Conservation (phyloP, 2,329 filamentous ascomycete genomes). For the Microdochium bolleyi region DNA sequence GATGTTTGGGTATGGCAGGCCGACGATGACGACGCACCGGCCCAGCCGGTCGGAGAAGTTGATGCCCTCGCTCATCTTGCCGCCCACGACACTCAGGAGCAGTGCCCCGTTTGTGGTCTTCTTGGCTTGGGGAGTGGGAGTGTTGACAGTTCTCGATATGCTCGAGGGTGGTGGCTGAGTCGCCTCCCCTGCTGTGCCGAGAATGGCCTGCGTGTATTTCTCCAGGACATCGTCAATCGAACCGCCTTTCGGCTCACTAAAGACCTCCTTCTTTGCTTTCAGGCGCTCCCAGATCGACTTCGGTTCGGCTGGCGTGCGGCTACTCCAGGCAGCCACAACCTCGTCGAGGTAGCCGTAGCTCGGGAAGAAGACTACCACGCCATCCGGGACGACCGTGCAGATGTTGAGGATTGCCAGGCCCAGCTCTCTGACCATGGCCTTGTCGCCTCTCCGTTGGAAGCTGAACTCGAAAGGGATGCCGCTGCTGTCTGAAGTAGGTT, state of each 20-base stretch:
- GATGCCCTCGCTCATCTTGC: slow-evolving; percentile 94
- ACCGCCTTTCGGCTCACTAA: slow-evolving; percentile 46
- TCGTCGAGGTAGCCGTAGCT: slow-evolving; percentile 85
- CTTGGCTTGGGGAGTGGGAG: neutral
- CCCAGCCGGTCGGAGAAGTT: slow-evolving; percentile 93
- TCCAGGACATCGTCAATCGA: slow-evolving; percentile 63
- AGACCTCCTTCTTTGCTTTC: slow-evolving; percentile 50
- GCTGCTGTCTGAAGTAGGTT: slow-evolving; percentile 17
- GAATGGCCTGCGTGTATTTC: slow-evolving; percentile 64
- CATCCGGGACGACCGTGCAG: slow-evolving; percentile 71
- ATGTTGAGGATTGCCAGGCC: slow-evolving; percentile 66
- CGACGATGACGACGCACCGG: slow-evolving; percentile 83
- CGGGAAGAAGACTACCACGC: slow-evolving; percentile 90
- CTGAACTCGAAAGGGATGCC: slow-evolving; percentile 71
- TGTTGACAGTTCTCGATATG: neutral
- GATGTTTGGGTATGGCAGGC: slow-evolving; percentile 87
- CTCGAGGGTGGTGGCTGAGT: neutral
- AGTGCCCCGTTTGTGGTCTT: slow-evolving; percentile 53
- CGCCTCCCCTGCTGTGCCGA: slow-evolving; percentile 24
- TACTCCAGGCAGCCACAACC: slow-evolving; percentile 58
- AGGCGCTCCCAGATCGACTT: slow-evolving; percentile 52
- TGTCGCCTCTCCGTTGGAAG: slow-evolving; percentile 67
- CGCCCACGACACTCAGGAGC: slow-evolving; percentile 84
- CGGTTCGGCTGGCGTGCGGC: slow-evolving; percentile 10
- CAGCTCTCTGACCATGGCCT: slow-evolving; percentile 63